Conservation (phyloP, 768 basidiomycete species). For the Podaxis sp. region DNA sequence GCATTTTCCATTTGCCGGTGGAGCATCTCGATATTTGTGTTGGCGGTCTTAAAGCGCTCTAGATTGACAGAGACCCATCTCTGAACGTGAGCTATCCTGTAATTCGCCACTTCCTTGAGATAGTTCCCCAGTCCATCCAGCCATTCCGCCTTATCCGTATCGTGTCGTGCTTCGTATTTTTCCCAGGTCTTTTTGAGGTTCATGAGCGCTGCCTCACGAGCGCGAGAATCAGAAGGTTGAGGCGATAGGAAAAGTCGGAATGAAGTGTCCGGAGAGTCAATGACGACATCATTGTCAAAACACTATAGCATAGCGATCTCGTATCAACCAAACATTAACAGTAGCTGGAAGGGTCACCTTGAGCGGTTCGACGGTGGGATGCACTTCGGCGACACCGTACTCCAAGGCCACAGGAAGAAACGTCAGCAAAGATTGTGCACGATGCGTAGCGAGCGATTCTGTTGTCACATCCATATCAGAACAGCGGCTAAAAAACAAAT, state of each 20-base stretch:
- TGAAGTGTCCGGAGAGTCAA: constrained; percentile 35
- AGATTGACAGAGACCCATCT: constrained; percentile 53
- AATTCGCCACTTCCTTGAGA: constrained; percentile 36
- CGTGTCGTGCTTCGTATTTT: constrained; percentile 28
- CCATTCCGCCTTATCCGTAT: constrained; percentile 41
- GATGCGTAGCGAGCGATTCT: constrained; percentile 50
- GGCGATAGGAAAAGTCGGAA: constrained; percentile 31
- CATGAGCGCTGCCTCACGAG: constrained; percentile 24
- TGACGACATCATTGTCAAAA: constrained; percentile 44
- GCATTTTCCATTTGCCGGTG: constrained; percentile 40
- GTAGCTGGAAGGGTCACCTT: constrained; percentile 34
- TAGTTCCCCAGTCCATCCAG: constrained; percentile 32
- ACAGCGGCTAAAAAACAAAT: background rate
- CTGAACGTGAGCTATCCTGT: constrained; percentile 46
- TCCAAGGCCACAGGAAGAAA: constrained; percentile 47
- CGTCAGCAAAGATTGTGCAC: constrained; percentile 37
- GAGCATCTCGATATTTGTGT: constrained; percentile 45
- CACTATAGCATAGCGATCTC: constrained; percentile 32
- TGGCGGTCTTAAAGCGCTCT: constrained; percentile 40
- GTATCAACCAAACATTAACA: too few relatives aligned
- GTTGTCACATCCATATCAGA: background rate
- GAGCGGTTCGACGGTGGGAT: constrained; percentile 45
- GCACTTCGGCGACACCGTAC: constrained; percentile 43
- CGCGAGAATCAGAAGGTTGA: constrained; percentile 12
- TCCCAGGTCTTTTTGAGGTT: constrained; percentile 28